These are phyloP conservation scores for Eleusine indica DNA, from an alignment of 176 grass and related monocot species.

Conservation along the genomic window DNA sequence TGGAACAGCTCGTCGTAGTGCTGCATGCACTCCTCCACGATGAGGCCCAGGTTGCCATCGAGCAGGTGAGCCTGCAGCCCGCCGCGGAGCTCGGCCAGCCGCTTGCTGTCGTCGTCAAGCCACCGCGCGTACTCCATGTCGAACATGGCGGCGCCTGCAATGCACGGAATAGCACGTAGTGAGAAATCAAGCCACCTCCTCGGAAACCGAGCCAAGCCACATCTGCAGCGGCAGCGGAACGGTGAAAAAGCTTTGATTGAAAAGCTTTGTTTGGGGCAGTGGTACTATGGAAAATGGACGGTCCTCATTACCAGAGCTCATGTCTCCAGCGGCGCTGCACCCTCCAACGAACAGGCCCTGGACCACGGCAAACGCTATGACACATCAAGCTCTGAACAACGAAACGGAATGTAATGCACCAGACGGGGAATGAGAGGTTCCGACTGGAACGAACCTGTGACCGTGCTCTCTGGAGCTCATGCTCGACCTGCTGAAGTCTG, in stretches of 20 bases:
- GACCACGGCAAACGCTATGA: slow-evolving; percentile 34
- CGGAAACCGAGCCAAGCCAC: background rate
- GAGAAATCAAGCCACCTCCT: background rate
- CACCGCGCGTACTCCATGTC: slow-evolving; percentile 92
- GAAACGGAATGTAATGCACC: background rate
- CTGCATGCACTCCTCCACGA: slow-evolving; percentile 79
- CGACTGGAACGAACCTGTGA: slow-evolving; percentile 66
- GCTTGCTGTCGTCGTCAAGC: slow-evolving; percentile 81
- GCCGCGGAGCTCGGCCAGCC: slow-evolving; percentile 57
- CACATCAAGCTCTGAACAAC: slow-evolving; percentile 11
- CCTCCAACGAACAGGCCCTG: slow-evolving; percentile 90
- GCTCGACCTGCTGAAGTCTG: slow-evolving; percentile 92
- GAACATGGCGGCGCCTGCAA: slow-evolving; percentile 79
- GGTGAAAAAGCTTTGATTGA: background rate
- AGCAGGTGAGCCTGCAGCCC: slow-evolving; percentile 76
- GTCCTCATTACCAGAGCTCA: slow-evolving; percentile 72
- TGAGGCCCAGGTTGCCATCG: slow-evolving; percentile 65
- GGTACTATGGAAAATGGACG: background rate
- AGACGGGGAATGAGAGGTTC: slow-evolving; percentile 18
- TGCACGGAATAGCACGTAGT: background rate
- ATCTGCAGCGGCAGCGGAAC: background rate
- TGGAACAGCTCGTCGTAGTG: slow-evolving; percentile 94
- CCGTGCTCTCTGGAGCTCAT: slow-evolving; percentile 87
- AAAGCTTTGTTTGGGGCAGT: background rate
- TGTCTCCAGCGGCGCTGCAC: slow-evolving; percentile 64